Percentiles rank a stretch among this genome's conserved stretches.
phyloP scores from a whole-genome alignment of 306 rosid genomes.

The Rubus idaeus region DNA sequence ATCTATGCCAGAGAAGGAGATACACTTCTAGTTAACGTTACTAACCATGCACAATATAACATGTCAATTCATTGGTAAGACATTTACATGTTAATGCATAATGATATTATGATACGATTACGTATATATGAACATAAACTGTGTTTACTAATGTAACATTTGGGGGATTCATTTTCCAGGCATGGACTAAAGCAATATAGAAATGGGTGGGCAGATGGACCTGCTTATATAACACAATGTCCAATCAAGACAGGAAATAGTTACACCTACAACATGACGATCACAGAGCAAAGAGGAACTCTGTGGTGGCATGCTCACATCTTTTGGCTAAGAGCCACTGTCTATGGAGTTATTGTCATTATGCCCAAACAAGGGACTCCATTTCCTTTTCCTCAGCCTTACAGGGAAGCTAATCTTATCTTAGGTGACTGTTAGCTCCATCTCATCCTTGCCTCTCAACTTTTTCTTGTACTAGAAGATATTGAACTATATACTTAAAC shows the following conservation, averaged over 20 bases:
- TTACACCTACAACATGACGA: slow-evolving; percentile 29
- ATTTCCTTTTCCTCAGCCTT: slow-evolving; percentile 41
- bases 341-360: slow-evolving; percentile 35
- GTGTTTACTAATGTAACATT: background rate
- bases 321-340: slow-evolving; percentile 39
- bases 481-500: background rate
- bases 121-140: background rate
- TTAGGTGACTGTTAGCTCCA: slow-evolving; percentile 8
- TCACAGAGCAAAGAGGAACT: slow-evolving; percentile 36
- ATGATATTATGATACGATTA: background rate
- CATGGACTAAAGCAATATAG: slow-evolving; percentile 39
- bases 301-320: slow-evolving; percentile 47
- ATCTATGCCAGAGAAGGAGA: slow-evolving; percentile 29
- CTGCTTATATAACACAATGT: slow-evolving; percentile 41
- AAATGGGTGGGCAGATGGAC: slow-evolving; percentile 44
- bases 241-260: slow-evolving; percentile 33
- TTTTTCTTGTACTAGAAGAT: background rate
- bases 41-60: slow-evolving; percentile 33
- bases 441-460: no score
- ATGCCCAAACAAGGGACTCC: slow-evolving; percentile 29
- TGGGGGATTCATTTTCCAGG: slow-evolving; percentile 7
- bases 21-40: slow-evolving; percentile 20
- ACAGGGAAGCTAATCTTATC: slow-evolving; percentile 27
- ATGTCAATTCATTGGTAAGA: slow-evolving; percentile 28
- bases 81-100: background rate